These are phyloP conservation scores for Penicillium sp. DNA, from an alignment of 2,329 filamentous ascomycete species.

Conservation along the genomic window DNA sequence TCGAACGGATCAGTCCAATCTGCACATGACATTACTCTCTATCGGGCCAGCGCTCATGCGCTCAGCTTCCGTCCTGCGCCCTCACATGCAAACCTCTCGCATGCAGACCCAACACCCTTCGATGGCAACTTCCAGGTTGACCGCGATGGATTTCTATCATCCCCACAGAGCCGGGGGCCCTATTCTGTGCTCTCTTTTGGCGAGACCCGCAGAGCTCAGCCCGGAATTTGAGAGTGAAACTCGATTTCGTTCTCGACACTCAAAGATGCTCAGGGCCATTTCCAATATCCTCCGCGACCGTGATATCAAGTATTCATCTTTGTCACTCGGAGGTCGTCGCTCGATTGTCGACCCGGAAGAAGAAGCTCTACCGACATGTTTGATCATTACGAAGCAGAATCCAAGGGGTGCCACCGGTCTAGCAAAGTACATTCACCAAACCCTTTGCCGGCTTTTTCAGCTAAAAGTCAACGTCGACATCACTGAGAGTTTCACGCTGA, in stretches of 20 bases:
- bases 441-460: too few species aligned
- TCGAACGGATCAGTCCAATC: background rate
- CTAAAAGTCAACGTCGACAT: background rate
- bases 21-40: background rate
- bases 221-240: background rate
- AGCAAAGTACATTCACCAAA: background rate
- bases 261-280: background rate
- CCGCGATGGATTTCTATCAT: background rate
- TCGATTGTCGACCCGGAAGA: background rate
- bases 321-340: background rate
- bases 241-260: background rate
- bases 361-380: background rate
- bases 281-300: background rate
- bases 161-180: conserved; percentile 1
- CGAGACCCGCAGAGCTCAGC: background rate
- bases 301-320: background rate
- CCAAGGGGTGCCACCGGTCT: background rate
- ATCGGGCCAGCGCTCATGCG: background rate
- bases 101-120: background rate
- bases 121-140: background rate
- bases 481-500: background rate
- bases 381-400: background rate
- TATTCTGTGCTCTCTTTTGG: background rate
- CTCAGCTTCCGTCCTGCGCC: background rate
- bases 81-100: background rate